Evolutionary conservation across 768 basidiomycete species (phyloP), one percentile per base, ranked within the genome.

Genomic region (Mycena olivaceomarginata): DNA sequence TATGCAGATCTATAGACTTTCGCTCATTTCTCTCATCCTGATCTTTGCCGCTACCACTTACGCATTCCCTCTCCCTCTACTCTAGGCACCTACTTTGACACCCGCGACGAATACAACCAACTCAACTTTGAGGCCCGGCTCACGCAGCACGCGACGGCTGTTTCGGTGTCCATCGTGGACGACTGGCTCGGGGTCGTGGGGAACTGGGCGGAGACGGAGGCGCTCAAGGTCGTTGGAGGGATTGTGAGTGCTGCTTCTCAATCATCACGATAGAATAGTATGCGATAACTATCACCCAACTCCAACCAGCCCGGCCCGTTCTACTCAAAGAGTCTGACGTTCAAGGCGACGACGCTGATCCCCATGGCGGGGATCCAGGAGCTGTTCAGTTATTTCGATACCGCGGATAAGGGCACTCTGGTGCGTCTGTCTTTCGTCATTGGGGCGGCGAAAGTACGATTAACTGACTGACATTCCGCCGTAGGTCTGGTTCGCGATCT

Each of bases 401-500:
- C 40, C 41, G 75, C 79, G n/a, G 67, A 76, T 46, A 79, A 79
- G 70, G 79, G 79, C 2, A 79, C 79, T 11, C 37, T 77, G 60
- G 78, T 79, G 2, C 31, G 31, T 48, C 12, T 41, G 25, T 46
- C 51, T 5, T 65, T n/a, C 51, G 6, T n/a, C 25, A 25, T n/a
- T n/a, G n/a, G n/a, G 31, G 31, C 31, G 31, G 31, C 31, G 31
- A 5, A 46, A 18, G 18, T 25, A 25, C 16, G n/a, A 46, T n/a
- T 20, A 2, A 40, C 20, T 39, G 5, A 53, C 9, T 25, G 12
- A 40, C 20, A 31, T 39, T 18, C 37, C n/a, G n/a, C n/a, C n/a
- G n/a, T 15, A 79, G 78, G 70, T 79, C 39, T 79, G 79, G 79
- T 79, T 79, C 48, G 79, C 76, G 40, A 79, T 79, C n/a, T 79